phyloP scores from a whole-genome alignment of 495 filamentous ascomycete species.

The Tuber melanosporum region DNA sequence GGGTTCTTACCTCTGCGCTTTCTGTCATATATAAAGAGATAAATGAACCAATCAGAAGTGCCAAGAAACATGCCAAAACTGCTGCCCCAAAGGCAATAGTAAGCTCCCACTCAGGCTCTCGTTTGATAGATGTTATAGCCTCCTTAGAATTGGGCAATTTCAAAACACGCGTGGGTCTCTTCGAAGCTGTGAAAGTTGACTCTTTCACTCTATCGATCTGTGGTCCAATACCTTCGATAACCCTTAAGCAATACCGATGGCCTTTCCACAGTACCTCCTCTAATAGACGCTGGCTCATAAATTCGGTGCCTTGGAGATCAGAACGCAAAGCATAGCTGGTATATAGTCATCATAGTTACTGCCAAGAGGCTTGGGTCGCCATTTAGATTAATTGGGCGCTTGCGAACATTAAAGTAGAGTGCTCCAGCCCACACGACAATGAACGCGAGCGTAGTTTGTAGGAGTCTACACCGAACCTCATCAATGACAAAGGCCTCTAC shows the following conservation, averaged over 20 bases:
- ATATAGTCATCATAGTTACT: constrained; percentile 5
- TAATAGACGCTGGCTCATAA: neutral
- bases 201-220: neutral
- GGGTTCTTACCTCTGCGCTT: neutral
- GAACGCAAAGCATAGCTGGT: neutral
- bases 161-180: neutral
- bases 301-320: neutral
- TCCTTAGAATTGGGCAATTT: neutral
- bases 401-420: neutral
- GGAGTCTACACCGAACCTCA: neutral
- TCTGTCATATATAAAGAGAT: neutral
- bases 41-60: neutral
- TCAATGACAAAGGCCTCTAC: neutral
- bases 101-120: neutral
- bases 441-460: neutral
- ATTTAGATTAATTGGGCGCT: neutral
- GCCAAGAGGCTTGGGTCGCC: constrained; percentile 6
- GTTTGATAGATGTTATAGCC: neutral
- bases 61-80: neutral
- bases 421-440: neutral
- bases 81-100: neutral
- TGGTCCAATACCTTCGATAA: neutral
- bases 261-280: neutral
- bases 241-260: neutral
- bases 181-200: neutral